A percentile compares a stretch with the other conserved stretches of the same genome.
Conservation (phyloP, 257 asterid species). For the Buddleja alternifolia region DNA sequence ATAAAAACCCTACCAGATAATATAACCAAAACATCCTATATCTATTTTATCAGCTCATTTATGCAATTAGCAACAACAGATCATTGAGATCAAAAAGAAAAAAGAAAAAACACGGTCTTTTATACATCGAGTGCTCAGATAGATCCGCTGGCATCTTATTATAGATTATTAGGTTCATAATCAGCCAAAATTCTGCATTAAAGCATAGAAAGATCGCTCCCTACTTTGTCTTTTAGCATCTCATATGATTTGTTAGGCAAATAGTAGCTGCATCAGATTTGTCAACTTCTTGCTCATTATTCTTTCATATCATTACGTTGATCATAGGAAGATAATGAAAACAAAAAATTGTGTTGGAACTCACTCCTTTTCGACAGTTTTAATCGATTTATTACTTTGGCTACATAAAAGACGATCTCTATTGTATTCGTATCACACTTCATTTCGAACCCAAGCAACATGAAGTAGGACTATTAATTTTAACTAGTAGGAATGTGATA, state of each 20-base stretch:
- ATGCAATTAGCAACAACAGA: neutral
- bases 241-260: neutral
- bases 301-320: neutral
- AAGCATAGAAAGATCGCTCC: neutral
- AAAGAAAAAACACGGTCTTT: neutral
- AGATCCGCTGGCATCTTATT: neutral
- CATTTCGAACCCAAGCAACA: no score
- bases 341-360: no score
- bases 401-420: no score
- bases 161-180: no score
- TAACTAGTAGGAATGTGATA: no score
- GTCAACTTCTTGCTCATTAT: neutral
- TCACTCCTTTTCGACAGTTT: no score
- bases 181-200: neutral
- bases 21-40: neutral
- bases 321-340: neutral
- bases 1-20: neutral
- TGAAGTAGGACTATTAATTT: no score
- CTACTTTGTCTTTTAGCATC: neutral
- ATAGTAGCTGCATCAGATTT: neutral
- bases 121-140: neutral
- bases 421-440: no score
- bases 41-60: neutral
- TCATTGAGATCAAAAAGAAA: neutral
- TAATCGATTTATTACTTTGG: no score